phyloP scores from a whole-genome alignment of 495 filamentous ascomycete genomes.

The Chaetomium cochliodes region DNA sequence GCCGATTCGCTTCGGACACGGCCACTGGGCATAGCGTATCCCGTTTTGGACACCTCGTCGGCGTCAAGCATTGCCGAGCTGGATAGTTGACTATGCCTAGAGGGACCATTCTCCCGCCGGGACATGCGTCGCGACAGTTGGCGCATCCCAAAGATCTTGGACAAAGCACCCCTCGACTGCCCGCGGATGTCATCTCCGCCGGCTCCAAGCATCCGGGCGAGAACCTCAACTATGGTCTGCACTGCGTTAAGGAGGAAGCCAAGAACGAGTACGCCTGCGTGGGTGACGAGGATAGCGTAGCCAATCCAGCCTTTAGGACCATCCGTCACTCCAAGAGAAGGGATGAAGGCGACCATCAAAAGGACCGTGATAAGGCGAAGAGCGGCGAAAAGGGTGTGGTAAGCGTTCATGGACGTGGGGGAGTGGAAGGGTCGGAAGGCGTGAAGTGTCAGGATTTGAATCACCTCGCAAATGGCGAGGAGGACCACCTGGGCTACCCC shows the following conservation, averaged over 20 bases:
- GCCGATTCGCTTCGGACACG: conserved; percentile 79
- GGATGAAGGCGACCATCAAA: conserved; percentile 83
- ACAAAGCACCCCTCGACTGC: conserved; percentile 79
- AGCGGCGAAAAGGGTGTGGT: conserved; percentile 79
- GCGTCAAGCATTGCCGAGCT: conserved; percentile 73
- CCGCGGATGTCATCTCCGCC: conserved; percentile 69
- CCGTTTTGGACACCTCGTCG: conserved; percentile 62
- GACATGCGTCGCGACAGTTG: conserved; percentile 78
- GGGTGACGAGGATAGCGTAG: conserved; percentile 83
- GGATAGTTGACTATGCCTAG: conserved; percentile 74
- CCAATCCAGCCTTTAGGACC: conserved; percentile 89
- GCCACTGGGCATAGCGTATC: conserved; percentile 59
- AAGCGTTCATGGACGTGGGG: conserved; percentile 96
- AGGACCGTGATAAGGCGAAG: conserved; percentile 76
- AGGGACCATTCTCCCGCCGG: conserved; percentile 53
- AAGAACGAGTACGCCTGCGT: conserved; percentile 83
- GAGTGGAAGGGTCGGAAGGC: conserved; percentile 87
- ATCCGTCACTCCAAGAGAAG: conserved; percentile 72
- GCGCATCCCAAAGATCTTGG: conserved; percentile 88
- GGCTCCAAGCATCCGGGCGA: conserved; percentile 74
- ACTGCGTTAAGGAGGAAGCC: conserved; percentile 92
- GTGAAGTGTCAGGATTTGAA: conserved; percentile 81
- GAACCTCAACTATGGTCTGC: conserved; percentile 84
- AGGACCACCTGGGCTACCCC: conserved; percentile 90
- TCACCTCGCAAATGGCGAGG: conserved; percentile 89